Evolutionary conservation across 345 rosid species (phyloP).

Genomic region (Citrus medica): DNA sequence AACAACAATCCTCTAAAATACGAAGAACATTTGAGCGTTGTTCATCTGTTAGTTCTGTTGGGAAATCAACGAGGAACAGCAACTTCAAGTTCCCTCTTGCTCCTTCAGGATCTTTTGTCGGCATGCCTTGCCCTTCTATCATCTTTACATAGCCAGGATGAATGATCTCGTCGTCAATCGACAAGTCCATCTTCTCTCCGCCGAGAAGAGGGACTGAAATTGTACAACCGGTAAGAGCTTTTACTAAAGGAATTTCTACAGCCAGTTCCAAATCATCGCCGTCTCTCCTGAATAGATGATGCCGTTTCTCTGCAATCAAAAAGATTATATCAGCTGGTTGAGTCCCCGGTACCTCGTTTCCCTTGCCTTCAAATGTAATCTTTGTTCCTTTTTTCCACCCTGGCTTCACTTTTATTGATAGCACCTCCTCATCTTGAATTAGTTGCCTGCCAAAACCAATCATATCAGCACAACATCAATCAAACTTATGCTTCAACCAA

Average conservation of each 20-base stretch:
- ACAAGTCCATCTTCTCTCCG: conserved; percentile 37
- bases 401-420: conserved; percentile 70
- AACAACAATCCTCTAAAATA: conserved; percentile 46
- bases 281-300: conserved; percentile 47
- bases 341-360: conserved; percentile 57
- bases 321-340: conserved; percentile 67
- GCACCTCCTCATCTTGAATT: conserved; percentile 54
- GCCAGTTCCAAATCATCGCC: conserved; percentile 64
- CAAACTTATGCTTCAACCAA: too few species aligned
- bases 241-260: conserved; percentile 51
- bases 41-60: conserved; percentile 43
- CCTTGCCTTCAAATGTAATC: conserved; percentile 83
- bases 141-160: conserved; percentile 51
- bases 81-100: conserved; percentile 61
- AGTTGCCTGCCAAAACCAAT: conserved; percentile 30
- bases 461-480: neutral
- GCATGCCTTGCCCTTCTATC: conserved; percentile 69
- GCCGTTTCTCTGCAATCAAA: conserved; percentile 56
- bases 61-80: conserved; percentile 46
- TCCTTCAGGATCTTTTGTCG: conserved; percentile 45
- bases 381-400: conserved; percentile 87
- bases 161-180: conserved; percentile 44
- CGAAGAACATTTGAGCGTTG: conserved; percentile 40
- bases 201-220: conserved; percentile 55
- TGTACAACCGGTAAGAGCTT: conserved; percentile 63